Evolutionary conservation across 768 basidiomycete species (phyloP).

Genomic region (Kwoniella dejecticola): DNA sequence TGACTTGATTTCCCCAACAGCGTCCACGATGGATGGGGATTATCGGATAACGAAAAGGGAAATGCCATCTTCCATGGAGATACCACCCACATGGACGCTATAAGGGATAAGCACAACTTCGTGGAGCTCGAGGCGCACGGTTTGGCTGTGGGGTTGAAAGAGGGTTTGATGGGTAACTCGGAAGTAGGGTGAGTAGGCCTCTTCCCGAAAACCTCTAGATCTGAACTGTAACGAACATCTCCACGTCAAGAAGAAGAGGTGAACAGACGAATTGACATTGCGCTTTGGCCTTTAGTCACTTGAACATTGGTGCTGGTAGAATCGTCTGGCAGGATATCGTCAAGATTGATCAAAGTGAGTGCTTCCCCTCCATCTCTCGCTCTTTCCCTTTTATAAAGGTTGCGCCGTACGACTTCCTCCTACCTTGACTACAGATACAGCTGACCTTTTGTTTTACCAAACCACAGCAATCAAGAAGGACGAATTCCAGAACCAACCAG

Average conservation of each 20-base stretch:
- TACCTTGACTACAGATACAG: too few species aligned
- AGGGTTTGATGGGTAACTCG: constrained; percentile 96
- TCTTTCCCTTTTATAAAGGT: too few species aligned
- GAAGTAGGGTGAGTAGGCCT: constrained; percentile 82
- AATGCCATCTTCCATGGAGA: constrained; percentile 83
- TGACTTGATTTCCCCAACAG: constrained; percentile 23
- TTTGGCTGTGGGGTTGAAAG: constrained; percentile 85
- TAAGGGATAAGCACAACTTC: constrained; percentile 73
- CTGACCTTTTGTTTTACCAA: too few species aligned
- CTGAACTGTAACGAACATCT: neutral
- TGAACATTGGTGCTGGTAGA: constrained; percentile 93
- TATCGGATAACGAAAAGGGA: constrained; percentile 69
- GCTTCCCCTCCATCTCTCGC: neutral
- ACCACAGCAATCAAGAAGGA: constrained; percentile 77
- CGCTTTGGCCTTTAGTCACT: constrained; percentile 63
- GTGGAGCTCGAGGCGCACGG: constrained; percentile 80
- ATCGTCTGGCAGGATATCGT: constrained; percentile 99
- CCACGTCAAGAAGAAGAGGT: neutral
- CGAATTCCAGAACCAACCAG: constrained; percentile 76
- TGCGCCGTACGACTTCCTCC: too few species aligned
- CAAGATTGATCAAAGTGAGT: constrained; percentile 73
- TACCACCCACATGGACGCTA: constrained; percentile 86
- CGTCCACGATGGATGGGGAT: constrained; percentile 96
- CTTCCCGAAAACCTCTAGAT: neutral
- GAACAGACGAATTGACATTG: neutral